These are phyloP conservation scores for Pelargonium cotyledonis DNA, from an alignment of 441 rosid genomes.

Conservation along the genomic window DNA sequence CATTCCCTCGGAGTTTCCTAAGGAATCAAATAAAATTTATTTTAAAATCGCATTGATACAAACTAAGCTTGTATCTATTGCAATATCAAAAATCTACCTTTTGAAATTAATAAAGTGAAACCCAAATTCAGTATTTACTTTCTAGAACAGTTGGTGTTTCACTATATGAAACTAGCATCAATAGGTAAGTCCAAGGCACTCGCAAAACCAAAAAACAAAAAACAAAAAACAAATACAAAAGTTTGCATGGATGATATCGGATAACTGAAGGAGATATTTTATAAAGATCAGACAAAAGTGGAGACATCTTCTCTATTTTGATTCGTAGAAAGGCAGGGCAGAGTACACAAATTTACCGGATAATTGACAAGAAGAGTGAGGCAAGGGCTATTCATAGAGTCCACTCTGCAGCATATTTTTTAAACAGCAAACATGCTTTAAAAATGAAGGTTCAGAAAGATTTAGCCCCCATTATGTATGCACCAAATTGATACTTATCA, in stretches of 20 bases:
- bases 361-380: background rate
- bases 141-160: too few relatives aligned
- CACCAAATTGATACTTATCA: background rate
- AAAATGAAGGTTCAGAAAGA: too few relatives aligned
- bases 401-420: background rate
- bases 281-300: background rate
- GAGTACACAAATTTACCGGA: background rate
- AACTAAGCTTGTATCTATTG: too few relatives aligned
- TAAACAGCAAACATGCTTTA: too few relatives aligned
- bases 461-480: background rate
- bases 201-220: too few relatives aligned
- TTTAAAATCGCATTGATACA: too few relatives aligned
- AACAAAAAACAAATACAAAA: too few relatives aligned
- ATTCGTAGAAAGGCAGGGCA: background rate
- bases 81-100: background rate
- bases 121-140: background rate
- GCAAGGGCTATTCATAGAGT: background rate
- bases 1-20: background rate
- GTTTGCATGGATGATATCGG: too few relatives aligned
- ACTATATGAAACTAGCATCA: background rate
- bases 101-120: background rate
- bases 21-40: background rate
- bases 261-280: background rate
- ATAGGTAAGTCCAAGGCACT: background rate
- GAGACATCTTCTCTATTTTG: background rate